Conservation (phyloP, 2,329 filamentous ascomycete genomes). For the Scedosporium dehoogii region DNA sequence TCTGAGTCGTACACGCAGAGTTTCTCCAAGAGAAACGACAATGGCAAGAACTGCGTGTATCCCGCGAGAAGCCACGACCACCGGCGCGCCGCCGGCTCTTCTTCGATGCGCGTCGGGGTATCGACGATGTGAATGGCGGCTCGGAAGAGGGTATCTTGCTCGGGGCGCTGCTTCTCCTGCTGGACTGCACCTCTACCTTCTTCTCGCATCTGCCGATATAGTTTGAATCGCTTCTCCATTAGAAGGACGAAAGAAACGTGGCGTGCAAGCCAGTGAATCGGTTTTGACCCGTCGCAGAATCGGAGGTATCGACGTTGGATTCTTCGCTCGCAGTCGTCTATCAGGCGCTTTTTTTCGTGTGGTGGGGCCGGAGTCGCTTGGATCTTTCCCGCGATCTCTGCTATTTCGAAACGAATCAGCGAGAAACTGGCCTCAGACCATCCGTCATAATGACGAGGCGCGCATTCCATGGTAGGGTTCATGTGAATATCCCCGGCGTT, state of each 20-base stretch:
- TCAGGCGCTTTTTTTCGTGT: not conserved
- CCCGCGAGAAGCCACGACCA: not conserved
- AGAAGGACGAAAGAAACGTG: not conserved
- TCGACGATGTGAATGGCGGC: constrained; percentile 1
- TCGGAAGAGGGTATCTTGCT: not conserved
- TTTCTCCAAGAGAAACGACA: not conserved
- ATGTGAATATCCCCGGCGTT: not conserved
- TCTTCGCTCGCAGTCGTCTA: not conserved
- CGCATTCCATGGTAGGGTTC: not conserved
- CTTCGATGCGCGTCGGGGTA: not conserved
- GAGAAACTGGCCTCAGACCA: constrained; percentile 3
- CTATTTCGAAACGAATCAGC: not conserved
- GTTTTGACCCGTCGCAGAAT: not conserved
- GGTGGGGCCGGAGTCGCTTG: not conserved
- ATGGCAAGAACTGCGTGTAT: constrained; percentile 3
- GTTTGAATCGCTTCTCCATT: constrained; percentile 4
- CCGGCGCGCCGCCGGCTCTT: not conserved
- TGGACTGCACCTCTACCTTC: not conserved
- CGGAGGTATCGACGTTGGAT: not conserved
- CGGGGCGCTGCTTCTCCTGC: not conserved
- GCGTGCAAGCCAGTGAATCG: not conserved
- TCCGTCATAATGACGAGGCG: not conserved
- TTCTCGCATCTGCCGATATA: not conserved
- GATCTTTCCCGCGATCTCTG: not conserved
- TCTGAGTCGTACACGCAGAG: not conserved